Conservation (phyloP, 2,329 filamentous ascomycete genomes). For the Ophiostoma sp. region DNA sequence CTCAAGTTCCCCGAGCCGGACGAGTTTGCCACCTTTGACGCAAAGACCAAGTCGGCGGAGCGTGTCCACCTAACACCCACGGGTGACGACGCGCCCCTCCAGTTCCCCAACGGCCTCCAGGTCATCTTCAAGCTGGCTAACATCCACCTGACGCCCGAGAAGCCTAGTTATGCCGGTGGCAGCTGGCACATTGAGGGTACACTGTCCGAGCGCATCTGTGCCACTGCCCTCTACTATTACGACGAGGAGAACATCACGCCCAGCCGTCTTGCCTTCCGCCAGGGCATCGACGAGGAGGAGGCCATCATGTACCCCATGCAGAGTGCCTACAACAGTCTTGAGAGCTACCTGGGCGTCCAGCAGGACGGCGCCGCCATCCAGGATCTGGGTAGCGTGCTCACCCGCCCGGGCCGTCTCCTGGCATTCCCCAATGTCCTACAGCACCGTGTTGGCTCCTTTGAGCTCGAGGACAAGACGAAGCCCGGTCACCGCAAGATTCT, state of each 20-base stretch:
- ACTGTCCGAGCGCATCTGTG: constrained; percentile 57
- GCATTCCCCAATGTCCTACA: constrained; percentile 49
- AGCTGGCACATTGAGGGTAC: constrained; percentile 43
- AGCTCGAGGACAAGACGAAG: constrained; percentile 49
- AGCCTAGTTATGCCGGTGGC: constrained; percentile 45
- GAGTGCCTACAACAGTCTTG: constrained; percentile 23
- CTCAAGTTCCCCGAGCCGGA: constrained; percentile 26
- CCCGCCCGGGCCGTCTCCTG: constrained; percentile 46
- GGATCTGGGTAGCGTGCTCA: constrained; percentile 44
- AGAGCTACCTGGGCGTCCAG: constrained; percentile 30
- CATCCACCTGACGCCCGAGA: constrained; percentile 57
- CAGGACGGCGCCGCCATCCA: constrained; percentile 39
- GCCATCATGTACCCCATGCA: constrained; percentile 25
- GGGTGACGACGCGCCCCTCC: not conserved
- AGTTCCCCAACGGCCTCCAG: constrained; percentile 47
- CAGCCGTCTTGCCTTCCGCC: constrained; percentile 46
- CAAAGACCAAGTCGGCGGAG: not conserved
- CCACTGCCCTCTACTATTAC: constrained; percentile 57
- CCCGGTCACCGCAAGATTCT: constrained; percentile 59
- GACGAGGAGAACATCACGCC: constrained; percentile 53
- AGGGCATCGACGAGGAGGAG: constrained; percentile 28
- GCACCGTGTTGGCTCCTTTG: constrained; percentile 53
- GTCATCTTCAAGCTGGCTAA: constrained; percentile 64
- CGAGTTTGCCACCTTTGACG: constrained; percentile 16
- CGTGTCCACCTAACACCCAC: constrained; percentile 20